These are phyloP conservation scores for Venturiaceae sp. DNA, from an alignment of 2,329 filamentous ascomycete species.

Conservation along the genomic window DNA sequence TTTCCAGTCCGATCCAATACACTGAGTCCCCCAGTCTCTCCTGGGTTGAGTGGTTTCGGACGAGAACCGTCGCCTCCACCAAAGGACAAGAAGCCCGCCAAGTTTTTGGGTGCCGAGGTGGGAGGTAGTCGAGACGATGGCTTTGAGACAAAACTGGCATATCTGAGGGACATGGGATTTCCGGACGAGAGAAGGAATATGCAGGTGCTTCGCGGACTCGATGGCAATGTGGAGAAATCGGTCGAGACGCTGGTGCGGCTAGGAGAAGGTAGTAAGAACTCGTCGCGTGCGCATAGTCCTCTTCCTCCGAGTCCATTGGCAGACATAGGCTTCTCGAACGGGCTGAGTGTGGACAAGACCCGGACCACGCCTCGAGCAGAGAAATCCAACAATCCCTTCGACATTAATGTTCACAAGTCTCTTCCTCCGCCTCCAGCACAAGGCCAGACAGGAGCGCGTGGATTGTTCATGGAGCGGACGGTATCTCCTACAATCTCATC, in stretches of 20 bases:
- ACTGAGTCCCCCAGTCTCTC: slow-evolving; percentile 32
- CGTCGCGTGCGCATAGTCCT: slow-evolving; percentile 22
- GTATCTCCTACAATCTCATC: slow-evolving; percentile 36
- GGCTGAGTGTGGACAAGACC: slow-evolving; percentile 31
- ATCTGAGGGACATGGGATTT: slow-evolving; percentile 87
- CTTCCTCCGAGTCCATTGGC: slow-evolving; percentile 31
- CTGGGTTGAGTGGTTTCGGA: slow-evolving; percentile 19
- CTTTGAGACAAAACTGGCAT: slow-evolving; percentile 65
- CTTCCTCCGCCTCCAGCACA: slow-evolving; percentile 16
- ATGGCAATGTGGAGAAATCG: slow-evolving; percentile 76
- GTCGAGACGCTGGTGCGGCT: slow-evolving; percentile 77
- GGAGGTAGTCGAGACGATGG: slow-evolving; percentile 47
- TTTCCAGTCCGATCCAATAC: slow-evolving; percentile 52
- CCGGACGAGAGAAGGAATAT: slow-evolving; percentile 71
- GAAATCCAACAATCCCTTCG: slow-evolving; percentile 14
- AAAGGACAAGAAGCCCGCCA: slow-evolving; percentile 11
- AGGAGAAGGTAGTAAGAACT: slow-evolving; percentile 56
- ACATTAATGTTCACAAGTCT: slow-evolving; percentile 33
- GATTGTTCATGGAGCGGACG: slow-evolving; percentile 13
- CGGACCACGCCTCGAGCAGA: slow-evolving; percentile 18
- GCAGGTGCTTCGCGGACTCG: slow-evolving; percentile 70
- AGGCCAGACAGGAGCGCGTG: slow-evolving; percentile 19
- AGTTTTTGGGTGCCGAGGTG: slow-evolving; percentile 23
- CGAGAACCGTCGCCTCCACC: slow-evolving; percentile 27
- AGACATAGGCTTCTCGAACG: slow-evolving; percentile 27